A percentile compares a stretch with the other conserved stretches of the same genome.
Evolutionary conservation across 2,329 filamentous ascomycete genomes (phyloP).

Genomic region (Aspergillus sp.): DNA sequence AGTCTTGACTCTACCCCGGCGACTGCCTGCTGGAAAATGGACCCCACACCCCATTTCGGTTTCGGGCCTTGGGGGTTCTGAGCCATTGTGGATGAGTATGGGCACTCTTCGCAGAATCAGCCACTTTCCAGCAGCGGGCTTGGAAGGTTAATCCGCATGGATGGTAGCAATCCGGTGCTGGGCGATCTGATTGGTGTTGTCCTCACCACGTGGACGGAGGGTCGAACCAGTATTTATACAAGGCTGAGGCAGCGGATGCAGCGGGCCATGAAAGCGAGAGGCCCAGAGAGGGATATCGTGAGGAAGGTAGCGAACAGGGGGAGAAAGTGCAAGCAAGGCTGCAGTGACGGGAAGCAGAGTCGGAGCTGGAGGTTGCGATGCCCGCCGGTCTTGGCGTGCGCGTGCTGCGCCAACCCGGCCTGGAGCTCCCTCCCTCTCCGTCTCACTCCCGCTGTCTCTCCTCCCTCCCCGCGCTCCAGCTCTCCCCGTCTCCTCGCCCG

Average conservation of each 20-base stretch:
- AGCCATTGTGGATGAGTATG: slow-evolving; percentile 17
- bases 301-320: neutral
- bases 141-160: neutral
- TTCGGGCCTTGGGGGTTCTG: slow-evolving; percentile 35
- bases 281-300: neutral
- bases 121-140: neutral
- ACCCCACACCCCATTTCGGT: slow-evolving; percentile 58
- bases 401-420: slow-evolving; percentile 3
- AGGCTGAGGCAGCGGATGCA: neutral
- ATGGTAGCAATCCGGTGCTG: neutral
- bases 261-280: neutral
- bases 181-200: neutral
- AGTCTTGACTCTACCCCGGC: slow-evolving; percentile 88
- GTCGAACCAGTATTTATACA: too few relatives aligned
- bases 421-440: too few relatives aligned
- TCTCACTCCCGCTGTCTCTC: too few relatives aligned
- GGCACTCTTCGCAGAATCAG: neutral
- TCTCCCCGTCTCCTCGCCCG: slow-evolving; percentile 1
- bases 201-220: neutral
- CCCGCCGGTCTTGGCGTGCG: neutral
- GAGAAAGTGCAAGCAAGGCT: too few relatives aligned
- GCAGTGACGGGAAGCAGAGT: too few relatives aligned
- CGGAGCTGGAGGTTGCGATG: neutral
- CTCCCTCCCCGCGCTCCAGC: slow-evolving; percentile 3
- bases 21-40: slow-evolving; percentile 79